Base-by-base conservation (phyloP, 2,329 filamentous ascomycete genomes). In the Trichoderma pleuroti region DNA sequence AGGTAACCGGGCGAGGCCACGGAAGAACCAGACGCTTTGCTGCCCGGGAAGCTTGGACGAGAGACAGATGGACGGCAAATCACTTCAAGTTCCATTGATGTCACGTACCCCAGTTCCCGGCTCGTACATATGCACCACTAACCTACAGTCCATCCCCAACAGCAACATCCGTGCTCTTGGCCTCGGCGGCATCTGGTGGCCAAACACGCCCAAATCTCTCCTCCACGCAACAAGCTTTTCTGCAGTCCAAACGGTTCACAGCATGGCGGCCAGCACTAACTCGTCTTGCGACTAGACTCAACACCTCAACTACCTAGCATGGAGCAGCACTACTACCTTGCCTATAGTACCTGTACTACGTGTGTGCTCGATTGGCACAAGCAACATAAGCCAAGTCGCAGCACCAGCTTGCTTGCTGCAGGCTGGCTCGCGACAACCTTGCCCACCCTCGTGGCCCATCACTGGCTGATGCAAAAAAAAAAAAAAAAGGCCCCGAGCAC, bases 361-460 rank as follows among this genome's bases (percentile, higher is more conserved):
- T 36, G 12, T 11, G 57, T 28, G 39, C 26, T 54, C 21, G 52
- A 32, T 26, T 54, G n/a, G n/a, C 54, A 65, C 42, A 49, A n/a
- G n/a, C n/a, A n/a, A n/a, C n/a, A n/a, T n/a, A n/a, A n/a, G n/a
- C n/a, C n/a, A n/a, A 6, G 32, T 36, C 46, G 46, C 36, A 54
- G 30, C 46, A 65, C 62, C 46, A 28, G 36, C 49, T 18, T 42
- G 49, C 49, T 67, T 52, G 64, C 65, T 68, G 65, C 64, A 68
- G 52, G 26, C 64, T 60, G 52, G 26, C 64, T 60, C 26, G 64
- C 65, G 28, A 21, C 24, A 67, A 57, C 64, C 24, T 67, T 67
- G 34, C 11, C 64, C 49, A 21, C 46, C 18, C 10, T 49, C 42
- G n/a, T 49, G 42, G 42, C 42, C 42, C 42, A 49, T 56, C 34